Evolutionary conservation across 139 green algal genomes (phyloP).

Genomic region (Chlamydomonas schloesseri): DNA sequence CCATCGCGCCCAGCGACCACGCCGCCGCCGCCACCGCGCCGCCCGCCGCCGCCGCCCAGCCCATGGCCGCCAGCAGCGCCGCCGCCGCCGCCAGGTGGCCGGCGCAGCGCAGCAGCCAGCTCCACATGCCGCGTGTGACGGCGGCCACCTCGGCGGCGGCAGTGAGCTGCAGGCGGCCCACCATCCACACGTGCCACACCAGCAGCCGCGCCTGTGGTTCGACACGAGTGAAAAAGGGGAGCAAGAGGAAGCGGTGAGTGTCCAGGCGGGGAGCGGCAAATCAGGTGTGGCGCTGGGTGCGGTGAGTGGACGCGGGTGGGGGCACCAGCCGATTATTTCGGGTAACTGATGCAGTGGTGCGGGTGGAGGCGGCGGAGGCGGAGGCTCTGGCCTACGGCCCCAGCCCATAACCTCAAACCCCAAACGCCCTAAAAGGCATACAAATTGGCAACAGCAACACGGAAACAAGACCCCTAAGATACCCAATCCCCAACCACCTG

Average conservation of each 20-base stretch:
- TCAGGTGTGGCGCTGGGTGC: not conserved
- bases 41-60: not conserved
- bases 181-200: slow-evolving; percentile 51
- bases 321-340: not conserved
- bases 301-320: not conserved
- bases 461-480: no score
- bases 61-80: slow-evolving; percentile 35
- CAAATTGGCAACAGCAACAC: no score
- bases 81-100: slow-evolving; percentile 19
- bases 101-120: slow-evolving; percentile 19
- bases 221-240: no score
- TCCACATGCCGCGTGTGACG: slow-evolving; percentile 42
- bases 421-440: no score
- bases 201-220: slow-evolving; percentile 37
- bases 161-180: slow-evolving; percentile 37
- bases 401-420: no score
- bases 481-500: slow-evolving; percentile 1
- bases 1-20: not conserved
- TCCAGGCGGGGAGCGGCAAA: no score
- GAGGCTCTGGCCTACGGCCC: no score
- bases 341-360: no score
- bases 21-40: slow-evolving; percentile 15
- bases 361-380: no score
- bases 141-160: slow-evolving; percentile 18
- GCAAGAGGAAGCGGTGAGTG: no score